These are phyloP conservation scores for Acephala macrosclerotiorum DNA, from an alignment of 2,329 filamentous ascomycete genomes.

Conservation along the genomic window DNA sequence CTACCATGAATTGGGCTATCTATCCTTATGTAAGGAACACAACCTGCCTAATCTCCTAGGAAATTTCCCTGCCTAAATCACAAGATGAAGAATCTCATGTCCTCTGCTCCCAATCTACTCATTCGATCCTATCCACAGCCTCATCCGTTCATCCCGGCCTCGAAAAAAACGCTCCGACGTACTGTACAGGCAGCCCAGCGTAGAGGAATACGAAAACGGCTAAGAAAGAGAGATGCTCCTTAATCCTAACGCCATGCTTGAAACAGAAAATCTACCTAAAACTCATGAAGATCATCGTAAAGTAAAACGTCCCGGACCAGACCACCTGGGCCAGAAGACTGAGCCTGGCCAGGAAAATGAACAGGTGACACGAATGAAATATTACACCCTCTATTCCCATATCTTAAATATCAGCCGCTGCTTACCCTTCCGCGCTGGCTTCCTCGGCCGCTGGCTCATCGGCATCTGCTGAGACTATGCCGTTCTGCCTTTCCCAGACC, in stretches of 20 bases:
- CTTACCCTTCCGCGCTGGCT: constrained; percentile 1
- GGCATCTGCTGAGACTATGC: constrained; percentile 46
- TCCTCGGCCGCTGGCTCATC: constrained; percentile 20
- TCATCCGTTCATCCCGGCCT: neutral
- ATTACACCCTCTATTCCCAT: neutral
- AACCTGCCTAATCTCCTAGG: neutral
- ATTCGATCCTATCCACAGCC: neutral
- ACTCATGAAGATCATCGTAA: constrained; percentile 13
- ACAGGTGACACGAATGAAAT: constrained; percentile 11
- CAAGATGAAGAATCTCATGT: neutral
- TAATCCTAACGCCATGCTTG: constrained; percentile 15
- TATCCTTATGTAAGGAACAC: constrained; percentile 1
- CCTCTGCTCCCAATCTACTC: neutral
- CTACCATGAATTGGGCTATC: neutral
- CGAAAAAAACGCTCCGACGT: neutral
- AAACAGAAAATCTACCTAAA: constrained; percentile 9
- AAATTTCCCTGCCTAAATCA: constrained; percentile 4
- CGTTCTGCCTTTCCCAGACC: constrained; percentile 74
- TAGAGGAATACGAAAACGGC: neutral
- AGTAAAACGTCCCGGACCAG: neutral
- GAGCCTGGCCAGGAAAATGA: constrained; percentile 9
- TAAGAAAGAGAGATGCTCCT: neutral
- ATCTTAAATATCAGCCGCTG: neutral
- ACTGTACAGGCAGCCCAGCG: constrained; percentile 7
- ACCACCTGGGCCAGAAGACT: neutral